Evolutionary conservation across 1,139 yeast species (phyloP).

Genomic region (Zygosaccharomyces pseudobailii): DNA sequence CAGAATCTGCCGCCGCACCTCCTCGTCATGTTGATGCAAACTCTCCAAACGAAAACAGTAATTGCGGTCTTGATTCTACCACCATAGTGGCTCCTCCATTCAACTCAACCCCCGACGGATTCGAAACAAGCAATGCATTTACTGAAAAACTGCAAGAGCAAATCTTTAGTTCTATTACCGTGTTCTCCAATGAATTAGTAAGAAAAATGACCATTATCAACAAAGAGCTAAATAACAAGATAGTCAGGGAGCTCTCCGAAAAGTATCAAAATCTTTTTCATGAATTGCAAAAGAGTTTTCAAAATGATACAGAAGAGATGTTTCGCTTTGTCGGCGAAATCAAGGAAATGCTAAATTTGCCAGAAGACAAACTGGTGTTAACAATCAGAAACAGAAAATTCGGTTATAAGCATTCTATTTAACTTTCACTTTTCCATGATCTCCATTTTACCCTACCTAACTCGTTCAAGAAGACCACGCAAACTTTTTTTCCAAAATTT

Average conservation of each 20-base stretch:
- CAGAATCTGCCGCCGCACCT: background rate
- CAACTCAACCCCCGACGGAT: conserved; percentile 2
- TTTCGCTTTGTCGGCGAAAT: conserved; percentile 34
- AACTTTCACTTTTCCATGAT: background rate
- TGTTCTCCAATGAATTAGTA: conserved; percentile 34
- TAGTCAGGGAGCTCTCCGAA: conserved; percentile 32
- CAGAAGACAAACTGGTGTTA: conserved; percentile 33
- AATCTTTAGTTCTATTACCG: conserved; percentile 33
- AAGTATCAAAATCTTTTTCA: conserved; percentile 34
- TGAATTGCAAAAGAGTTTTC: conserved; percentile 33
- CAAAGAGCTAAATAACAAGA: conserved; percentile 34
- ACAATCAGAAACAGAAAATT: conserved; percentile 29
- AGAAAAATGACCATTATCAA: conserved; percentile 35
- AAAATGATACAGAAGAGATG: conserved; percentile 36
- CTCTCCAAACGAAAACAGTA: conserved; percentile 2
- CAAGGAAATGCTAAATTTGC: conserved; percentile 32
- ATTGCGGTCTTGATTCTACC: conserved; percentile 14
- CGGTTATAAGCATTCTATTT: conserved; percentile 7
- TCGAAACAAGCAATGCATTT: conserved; percentile 20
- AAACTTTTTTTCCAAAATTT: conserved; percentile 11
- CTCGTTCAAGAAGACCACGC: conserved; percentile 19
- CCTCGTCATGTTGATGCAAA: background rate
- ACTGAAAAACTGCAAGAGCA: conserved; percentile 36
- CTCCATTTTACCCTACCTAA: conserved; percentile 6
- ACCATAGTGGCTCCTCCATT: conserved; percentile 11